These are phyloP conservation scores for Austroboletus eburneus DNA, from an alignment of 768 basidiomycete species.

Conservation along the genomic window DNA sequence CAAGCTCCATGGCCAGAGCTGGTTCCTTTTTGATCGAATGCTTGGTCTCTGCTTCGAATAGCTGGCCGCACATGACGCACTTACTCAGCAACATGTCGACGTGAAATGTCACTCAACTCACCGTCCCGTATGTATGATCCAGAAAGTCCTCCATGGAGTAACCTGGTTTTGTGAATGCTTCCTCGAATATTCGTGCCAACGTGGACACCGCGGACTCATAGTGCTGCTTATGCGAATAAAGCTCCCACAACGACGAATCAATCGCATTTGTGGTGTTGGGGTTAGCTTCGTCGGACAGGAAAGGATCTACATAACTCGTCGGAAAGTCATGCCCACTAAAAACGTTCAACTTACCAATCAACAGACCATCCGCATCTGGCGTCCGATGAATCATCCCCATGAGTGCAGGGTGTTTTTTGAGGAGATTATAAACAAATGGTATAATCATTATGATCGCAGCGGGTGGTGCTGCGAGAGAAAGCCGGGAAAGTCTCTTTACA, in stretches of 20 bases:
- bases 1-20: conserved; percentile 45
- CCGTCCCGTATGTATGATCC: conserved; percentile 88
- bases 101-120: conserved; percentile 32
- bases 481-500: conserved; percentile 82
- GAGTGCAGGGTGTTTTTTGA: conserved; percentile 86
- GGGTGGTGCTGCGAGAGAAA: conserved; percentile 83
- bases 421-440: conserved; percentile 90
- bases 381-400: conserved; percentile 90
- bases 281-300: conserved; percentile 58
- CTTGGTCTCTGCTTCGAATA: conserved; percentile 81
- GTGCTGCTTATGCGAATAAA: conserved; percentile 72
- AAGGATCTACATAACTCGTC: conserved; percentile 54
- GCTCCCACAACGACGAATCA: conserved; percentile 90
- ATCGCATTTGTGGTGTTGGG: conserved; percentile 78
- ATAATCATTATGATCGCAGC: conserved; percentile 87
- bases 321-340: background rate
- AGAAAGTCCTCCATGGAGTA: conserved; percentile 95
- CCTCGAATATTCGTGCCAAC: conserved; percentile 77
- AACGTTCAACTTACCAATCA: conserved; percentile 30
- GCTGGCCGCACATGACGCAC: conserved; percentile 38
- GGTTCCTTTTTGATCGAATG: conserved; percentile 81
- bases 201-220: conserved; percentile 89
- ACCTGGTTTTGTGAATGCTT: conserved; percentile 90
- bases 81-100: conserved; percentile 2
- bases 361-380: conserved; percentile 32